Base-by-base conservation (phyloP, 352 stramenopile genomes). In the Globisporangium paroecandrum region DNA sequence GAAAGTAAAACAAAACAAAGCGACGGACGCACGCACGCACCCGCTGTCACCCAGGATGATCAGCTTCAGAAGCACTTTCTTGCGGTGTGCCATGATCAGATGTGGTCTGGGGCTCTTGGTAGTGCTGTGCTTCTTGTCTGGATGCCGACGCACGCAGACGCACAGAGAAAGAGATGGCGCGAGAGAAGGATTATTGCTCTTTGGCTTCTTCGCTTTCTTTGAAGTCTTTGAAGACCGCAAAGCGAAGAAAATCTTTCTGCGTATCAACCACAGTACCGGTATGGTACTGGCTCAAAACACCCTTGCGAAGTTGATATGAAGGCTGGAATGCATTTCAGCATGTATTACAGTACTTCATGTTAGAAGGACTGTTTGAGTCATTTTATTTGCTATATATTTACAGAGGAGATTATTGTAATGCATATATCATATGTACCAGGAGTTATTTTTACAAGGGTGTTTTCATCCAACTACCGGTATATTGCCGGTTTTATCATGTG, bases 21-120 rank as follows among this genome's bases (percentile, higher is more conserved):
- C 12, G 15, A 82, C 90, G 38, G 10, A 43, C 10, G 36, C 36
- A 43, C 10, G 36, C 36, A 46, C 38, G 79, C 69, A 98, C 94
- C 97, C 97, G 60, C 93, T 98, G 87, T 99, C 97, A 41, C 97
- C 97, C 36, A 99, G 85, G 73, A 99, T 98, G 73, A 99, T 98
- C 58, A 99, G 81, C 82, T 99, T 99, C 38, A 99, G 77, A 57
- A 98, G 82, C 55, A 98, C 91, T 85, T 99, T 99, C 84, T 98
- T 98, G 65, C 91, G 85, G 69, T 95, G 87, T 62, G 87, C 83
- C 87, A 32, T 32, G 27, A 4, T 32, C 27, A 4, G 27, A 32
- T 32, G 27, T 4, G 27, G 27, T 32, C 2, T 43, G 10, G 15
- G 20, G 9, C 8, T 15, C 12, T 47, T 47, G 41, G 12, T 20